phyloP scores from a whole-genome alignment of 768 basidiomycete genomes.

The Leccinum uliginosum region DNA sequence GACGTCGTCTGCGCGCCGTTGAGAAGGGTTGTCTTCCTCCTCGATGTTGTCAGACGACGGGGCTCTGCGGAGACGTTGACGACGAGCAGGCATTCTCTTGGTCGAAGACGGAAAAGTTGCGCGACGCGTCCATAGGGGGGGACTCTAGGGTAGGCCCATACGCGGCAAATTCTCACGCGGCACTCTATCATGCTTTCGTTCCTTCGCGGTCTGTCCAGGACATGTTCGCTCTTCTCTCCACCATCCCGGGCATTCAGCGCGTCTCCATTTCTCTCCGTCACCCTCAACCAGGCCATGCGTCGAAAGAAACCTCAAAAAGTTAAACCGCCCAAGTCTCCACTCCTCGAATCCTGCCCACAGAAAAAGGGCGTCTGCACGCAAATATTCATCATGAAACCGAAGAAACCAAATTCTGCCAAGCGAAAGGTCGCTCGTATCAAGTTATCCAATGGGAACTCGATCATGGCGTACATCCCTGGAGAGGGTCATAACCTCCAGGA shows the following conservation, averaged over 20 bases:
- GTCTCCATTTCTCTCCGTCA: constrained; percentile 53
- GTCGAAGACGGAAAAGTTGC: not conserved
- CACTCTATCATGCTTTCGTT: constrained; percentile 23
- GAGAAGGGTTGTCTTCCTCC: constrained; percentile 44
- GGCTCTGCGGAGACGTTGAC: constrained; percentile 38
- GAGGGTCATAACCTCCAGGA: constrained; percentile 99
- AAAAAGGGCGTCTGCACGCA: constrained; percentile 88
- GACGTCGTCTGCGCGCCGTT: constrained; percentile 38
- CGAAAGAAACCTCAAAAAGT: constrained; percentile 57
- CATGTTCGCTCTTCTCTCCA: constrained; percentile 20
- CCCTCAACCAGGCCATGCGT: constrained; percentile 85
- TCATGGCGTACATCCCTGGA: constrained; percentile 93
- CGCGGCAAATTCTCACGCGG: constrained; percentile 18
- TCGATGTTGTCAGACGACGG: constrained; percentile 57
- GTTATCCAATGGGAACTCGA: constrained; percentile 80
- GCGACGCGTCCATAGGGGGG: constrained; percentile 21
- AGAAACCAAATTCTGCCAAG: constrained; percentile 98
- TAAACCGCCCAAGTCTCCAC: constrained; percentile 60
- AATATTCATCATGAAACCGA: constrained; percentile 78
- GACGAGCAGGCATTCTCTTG: constrained; percentile 37
- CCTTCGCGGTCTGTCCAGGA: constrained; percentile 17
- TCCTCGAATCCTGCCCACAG: constrained; percentile 77
- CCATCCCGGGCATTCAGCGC: constrained; percentile 56
- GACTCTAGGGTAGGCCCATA: constrained; percentile 28
- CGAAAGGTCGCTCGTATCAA: constrained; percentile 96